phyloP scores from a whole-genome alignment of 371 early-diverging fungal genomes.

The Choanephora cucurbitarum region DNA sequence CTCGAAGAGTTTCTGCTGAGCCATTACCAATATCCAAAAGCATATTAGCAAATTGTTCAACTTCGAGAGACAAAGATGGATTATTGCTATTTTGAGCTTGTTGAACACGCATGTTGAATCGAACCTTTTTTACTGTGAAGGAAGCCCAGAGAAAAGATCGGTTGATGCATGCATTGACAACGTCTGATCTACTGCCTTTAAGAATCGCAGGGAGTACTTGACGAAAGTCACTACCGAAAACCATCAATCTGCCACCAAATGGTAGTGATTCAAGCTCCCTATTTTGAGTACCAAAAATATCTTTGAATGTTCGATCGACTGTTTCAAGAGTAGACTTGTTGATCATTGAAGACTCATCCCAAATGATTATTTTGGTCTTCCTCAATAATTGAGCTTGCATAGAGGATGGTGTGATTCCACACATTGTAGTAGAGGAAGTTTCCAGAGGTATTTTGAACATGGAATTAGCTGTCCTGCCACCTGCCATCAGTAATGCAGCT shows the following conservation, averaged over 20 bases:
- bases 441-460: constrained; percentile 20
- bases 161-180: constrained; percentile 11
- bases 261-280: constrained; percentile 11
- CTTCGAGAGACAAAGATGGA: neutral
- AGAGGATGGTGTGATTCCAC: neutral
- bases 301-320: constrained; percentile 23
- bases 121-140: too few species aligned
- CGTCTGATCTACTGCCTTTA: constrained; percentile 8
- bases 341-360: constrained; percentile 30
- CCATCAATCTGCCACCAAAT: constrained; percentile 32
- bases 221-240: constrained; percentile 26
- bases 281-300: constrained; percentile 15
- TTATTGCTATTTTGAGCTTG: constrained; percentile 8
- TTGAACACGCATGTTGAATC: constrained; percentile 1
- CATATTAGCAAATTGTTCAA: constrained; percentile 13
- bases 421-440: constrained; percentile 9
- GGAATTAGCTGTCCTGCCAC: constrained; percentile 24
- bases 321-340: constrained; percentile 22
- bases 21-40: constrained; percentile 8
- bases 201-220: constrained; percentile 24
- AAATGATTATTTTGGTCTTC: constrained; percentile 17
- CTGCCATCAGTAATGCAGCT: constrained; percentile 25
- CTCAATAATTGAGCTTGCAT: constrained; percentile 8
- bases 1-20: neutral
- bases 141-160: constrained; percentile 12